Conservation (phyloP, 305 asterid species). For the Fraxinus velutina region DNA sequence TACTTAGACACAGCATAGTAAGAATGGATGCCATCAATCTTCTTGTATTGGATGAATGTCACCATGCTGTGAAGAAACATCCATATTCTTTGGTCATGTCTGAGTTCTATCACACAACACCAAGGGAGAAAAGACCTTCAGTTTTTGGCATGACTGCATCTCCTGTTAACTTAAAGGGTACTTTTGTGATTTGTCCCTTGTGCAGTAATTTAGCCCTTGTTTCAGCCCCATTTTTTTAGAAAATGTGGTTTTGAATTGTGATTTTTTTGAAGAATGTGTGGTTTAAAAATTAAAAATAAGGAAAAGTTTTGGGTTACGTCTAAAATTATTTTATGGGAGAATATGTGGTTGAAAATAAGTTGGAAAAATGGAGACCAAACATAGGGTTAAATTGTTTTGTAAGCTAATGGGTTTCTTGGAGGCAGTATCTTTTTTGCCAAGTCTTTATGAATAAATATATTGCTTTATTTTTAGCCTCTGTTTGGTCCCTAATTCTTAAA, state of each 20-base stretch:
- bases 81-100: conserved; percentile 99
- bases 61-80: conserved; percentile 99
- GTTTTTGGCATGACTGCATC: conserved; percentile 99
- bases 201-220: not conserved
- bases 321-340: not conserved
- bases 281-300: not conserved
- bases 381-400: conserved; percentile 1
- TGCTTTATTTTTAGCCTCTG: not conserved
- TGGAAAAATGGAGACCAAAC: not conserved
- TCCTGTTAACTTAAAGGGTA: conserved; percentile 99
- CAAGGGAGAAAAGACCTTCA: conserved; percentile 87
- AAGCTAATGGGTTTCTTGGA: conserved; percentile 11
- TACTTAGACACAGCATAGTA: conserved; percentile 93
- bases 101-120: conserved; percentile 91
- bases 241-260: not conserved
- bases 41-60: conserved; percentile 95
- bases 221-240: not conserved
- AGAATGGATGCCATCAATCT: conserved; percentile 92
- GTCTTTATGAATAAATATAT: not conserved
- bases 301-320: not conserved
- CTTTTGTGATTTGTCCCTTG: conserved; percentile 16
- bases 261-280: not conserved
- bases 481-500: not conserved
- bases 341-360: not conserved
- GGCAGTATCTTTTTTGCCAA: conserved; percentile 7